Evolutionary conservation across 1,284 basidiomycete species (phyloP).

Genomic region (Apiotrichum veenhuisii): DNA sequence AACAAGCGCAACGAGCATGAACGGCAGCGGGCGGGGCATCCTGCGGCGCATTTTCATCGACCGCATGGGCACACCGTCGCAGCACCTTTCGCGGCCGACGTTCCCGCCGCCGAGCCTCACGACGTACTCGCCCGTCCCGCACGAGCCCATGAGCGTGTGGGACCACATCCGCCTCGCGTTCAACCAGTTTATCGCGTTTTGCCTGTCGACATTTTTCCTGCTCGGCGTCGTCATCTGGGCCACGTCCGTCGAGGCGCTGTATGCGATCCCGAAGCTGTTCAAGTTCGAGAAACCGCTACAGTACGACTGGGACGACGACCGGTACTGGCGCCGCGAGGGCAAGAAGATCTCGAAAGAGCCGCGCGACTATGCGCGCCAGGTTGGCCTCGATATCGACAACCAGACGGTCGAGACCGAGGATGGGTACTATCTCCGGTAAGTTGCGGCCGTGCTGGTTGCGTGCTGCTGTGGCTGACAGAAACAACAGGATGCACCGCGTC

Average conservation of each 20-base stretch:
- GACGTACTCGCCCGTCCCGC: slow-evolving; percentile 44
- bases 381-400: slow-evolving; percentile 59
- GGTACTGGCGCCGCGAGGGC: slow-evolving; percentile 53
- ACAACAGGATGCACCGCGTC: slow-evolving; percentile 54
- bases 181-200: slow-evolving; percentile 52
- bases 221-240: slow-evolving; percentile 51
- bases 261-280: slow-evolving; percentile 38
- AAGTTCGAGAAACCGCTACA: slow-evolving; percentile 20
- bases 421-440: slow-evolving; percentile 55
- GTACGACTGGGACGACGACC: slow-evolving; percentile 56
- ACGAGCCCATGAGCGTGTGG: slow-evolving; percentile 27
- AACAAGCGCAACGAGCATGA: slow-evolving; percentile 12
- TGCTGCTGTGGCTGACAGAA: too few species aligned
- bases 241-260: slow-evolving; percentile 34
- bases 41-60: slow-evolving; percentile 48
- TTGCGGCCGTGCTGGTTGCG: background rate
- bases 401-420: slow-evolving; percentile 60
- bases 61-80: slow-evolving; percentile 43
- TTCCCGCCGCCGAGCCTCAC: slow-evolving; percentile 48
- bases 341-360: slow-evolving; percentile 56
- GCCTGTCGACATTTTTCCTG: slow-evolving; percentile 56
- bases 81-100: slow-evolving; percentile 46
- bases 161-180: slow-evolving; percentile 49
- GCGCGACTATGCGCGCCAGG: slow-evolving; percentile 56
- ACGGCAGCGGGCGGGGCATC: slow-evolving; percentile 23